Conservation (phyloP, 371 early-diverging fungal genomes). For the Mortierella sp. region DNA sequence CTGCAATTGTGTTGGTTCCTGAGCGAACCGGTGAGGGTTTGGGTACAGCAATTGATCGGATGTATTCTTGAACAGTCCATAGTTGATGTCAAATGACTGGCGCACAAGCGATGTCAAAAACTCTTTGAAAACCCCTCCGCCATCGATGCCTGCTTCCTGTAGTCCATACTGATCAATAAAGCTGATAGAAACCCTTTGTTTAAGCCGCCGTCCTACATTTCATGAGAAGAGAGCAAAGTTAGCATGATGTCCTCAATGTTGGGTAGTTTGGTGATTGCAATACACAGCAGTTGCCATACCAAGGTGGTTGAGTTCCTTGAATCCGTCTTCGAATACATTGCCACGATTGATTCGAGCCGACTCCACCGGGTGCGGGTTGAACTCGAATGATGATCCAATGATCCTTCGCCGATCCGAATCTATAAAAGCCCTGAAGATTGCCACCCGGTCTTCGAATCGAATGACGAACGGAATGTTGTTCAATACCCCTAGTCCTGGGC, state of each 20-base stretch:
- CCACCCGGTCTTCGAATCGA: constrained; percentile 88
- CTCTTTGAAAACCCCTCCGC: constrained; percentile 84
- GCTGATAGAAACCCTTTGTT: constrained; percentile 81
- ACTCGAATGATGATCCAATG: constrained; percentile 28
- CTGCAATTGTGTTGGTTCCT: constrained; percentile 69
- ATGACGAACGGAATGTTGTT: constrained; percentile 90
- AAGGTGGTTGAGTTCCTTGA: constrained; percentile 66
- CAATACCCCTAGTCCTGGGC: constrained; percentile 78
- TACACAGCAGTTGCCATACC: constrained; percentile 46
- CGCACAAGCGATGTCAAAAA: constrained; percentile 77
- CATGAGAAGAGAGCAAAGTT: too few relatives aligned
- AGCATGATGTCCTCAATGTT: too few relatives aligned
- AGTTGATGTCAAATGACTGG: constrained; percentile 86
- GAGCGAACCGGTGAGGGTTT: constrained; percentile 71
- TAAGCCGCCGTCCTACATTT: constrained; percentile 64
- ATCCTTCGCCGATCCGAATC: constrained; percentile 68
- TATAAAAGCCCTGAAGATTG: constrained; percentile 85
- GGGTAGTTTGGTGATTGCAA: too few relatives aligned
- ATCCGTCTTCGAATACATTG: constrained; percentile 92
- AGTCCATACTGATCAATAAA: constrained; percentile 90
- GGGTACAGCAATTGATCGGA: constrained; percentile 84
- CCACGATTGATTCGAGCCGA: constrained; percentile 71
- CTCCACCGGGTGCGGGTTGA: constrained; percentile 56
- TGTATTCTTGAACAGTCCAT: constrained; percentile 83
- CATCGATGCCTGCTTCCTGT: constrained; percentile 94